These are phyloP conservation scores for Rhodotorula babjevae DNA, from an alignment of 768 basidiomycete species.

Conservation along the genomic window DNA sequence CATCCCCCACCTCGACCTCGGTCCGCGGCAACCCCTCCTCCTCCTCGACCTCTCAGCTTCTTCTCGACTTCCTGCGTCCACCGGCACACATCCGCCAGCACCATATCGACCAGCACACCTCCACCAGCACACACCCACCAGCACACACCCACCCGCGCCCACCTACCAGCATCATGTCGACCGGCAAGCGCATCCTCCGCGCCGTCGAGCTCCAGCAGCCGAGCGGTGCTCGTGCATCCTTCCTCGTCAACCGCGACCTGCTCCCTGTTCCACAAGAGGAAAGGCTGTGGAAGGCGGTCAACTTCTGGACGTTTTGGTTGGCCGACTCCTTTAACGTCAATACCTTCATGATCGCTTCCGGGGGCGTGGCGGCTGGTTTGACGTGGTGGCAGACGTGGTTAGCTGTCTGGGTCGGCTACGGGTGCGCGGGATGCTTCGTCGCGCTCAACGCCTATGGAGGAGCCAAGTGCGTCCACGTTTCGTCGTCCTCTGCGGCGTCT, in stretches of 20 bases:
- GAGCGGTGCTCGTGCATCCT: not conserved
- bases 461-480: conserved; percentile 46
- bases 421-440: conserved; percentile 63
- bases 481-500: conserved; percentile 38
- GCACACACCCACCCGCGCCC: no score
- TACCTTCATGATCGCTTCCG: conserved; percentile 48
- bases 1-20: no score
- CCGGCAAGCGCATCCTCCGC: not conserved
- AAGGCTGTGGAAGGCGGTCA: conserved; percentile 12
- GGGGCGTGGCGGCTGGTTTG: conserved; percentile 54
- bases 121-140: no score
- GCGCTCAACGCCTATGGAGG: conserved; percentile 72
- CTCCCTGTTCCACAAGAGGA: conserved; percentile 17
- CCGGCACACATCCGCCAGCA: no score
- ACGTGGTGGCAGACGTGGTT: conserved; percentile 85
- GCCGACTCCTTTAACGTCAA: conserved; percentile 58
- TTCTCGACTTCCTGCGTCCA: no score
- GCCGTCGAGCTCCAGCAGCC: conserved; percentile 11
- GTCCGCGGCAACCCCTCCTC: no score
- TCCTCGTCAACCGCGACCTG: conserved; percentile 24
- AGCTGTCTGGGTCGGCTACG: conserved; percentile 62
- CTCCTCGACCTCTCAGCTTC: no score
- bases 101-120: no score
- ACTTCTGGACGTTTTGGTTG: conserved; percentile 44
- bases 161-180: not conserved